Conservation (phyloP, 768 basidiomycete genomes). For the Agrocybe praecox region DNA sequence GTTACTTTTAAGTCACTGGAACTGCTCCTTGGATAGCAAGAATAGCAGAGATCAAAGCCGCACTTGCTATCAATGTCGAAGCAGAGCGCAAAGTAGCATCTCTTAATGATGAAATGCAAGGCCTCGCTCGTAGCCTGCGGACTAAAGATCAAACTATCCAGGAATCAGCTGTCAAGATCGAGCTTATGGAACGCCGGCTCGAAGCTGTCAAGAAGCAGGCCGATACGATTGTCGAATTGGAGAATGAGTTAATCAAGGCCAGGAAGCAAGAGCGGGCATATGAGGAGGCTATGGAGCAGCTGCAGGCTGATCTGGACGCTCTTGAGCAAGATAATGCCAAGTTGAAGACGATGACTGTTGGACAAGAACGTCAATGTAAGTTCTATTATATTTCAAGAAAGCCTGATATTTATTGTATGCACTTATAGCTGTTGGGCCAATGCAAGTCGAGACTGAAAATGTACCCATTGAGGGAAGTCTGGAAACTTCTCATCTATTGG, state of each 20-base stretch:
- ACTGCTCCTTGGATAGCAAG: constrained; percentile 85
- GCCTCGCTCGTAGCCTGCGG: constrained; percentile 81
- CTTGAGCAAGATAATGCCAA: constrained; percentile 89
- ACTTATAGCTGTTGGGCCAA: constrained; percentile 44
- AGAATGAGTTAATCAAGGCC: constrained; percentile 76
- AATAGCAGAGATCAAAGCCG: constrained; percentile 81
- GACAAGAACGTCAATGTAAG: constrained; percentile 75
- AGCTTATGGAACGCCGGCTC: constrained; percentile 91
- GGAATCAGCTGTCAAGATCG: constrained; percentile 89
- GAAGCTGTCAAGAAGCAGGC: constrained; percentile 91
- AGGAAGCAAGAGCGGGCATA: constrained; percentile 89
- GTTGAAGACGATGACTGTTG: constrained; percentile 67
- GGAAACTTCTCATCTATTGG: constrained; percentile 85
- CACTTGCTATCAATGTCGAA: constrained; percentile 84
- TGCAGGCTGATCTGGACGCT: constrained; percentile 85
- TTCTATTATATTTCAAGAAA: background rate
- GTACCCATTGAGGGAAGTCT: constrained; percentile 76
- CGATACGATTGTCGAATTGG: constrained; percentile 80
- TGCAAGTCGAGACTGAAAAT: constrained; percentile 59
- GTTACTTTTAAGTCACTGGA: constrained; percentile 55
- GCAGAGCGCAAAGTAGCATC: constrained; percentile 87
- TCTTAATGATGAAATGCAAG: constrained; percentile 89
- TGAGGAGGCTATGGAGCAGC: constrained; percentile 91
- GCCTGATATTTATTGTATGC: background rate
- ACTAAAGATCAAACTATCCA: constrained; percentile 90